These are phyloP conservation scores for Ogataea dorogensis DNA, from an alignment of 805 yeast genomes.

Conservation along the genomic window DNA sequence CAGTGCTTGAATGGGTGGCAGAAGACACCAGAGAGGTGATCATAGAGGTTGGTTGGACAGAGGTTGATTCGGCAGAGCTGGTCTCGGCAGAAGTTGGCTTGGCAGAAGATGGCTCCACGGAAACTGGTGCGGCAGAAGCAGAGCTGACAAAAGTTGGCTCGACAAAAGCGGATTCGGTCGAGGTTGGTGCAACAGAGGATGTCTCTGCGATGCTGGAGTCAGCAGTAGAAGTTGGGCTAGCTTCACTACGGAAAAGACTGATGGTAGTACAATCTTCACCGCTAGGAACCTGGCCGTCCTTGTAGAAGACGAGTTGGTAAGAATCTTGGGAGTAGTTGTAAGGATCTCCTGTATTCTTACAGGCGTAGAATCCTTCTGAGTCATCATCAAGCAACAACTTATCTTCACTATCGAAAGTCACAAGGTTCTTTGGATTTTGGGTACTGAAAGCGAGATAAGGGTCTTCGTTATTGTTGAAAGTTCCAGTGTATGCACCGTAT, in stretches of 20 bases:
- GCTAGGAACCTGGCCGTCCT: conserved; percentile 21
- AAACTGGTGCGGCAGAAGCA: too few species aligned
- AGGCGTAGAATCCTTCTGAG: conserved; percentile 38
- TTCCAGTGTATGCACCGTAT: conserved; percentile 2
- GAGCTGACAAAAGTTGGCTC: conserved; percentile 7
- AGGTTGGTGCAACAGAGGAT: too few species aligned
- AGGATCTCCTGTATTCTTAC: conserved; percentile 44
- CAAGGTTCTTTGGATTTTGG: conserved; percentile 3
- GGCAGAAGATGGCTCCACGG: too few species aligned
- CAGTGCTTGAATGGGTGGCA: too few species aligned
- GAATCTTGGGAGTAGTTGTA: conserved; percentile 36
- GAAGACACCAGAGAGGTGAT: too few species aligned
- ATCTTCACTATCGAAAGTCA: conserved; percentile 22
- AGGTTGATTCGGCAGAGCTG: conserved; percentile 6
- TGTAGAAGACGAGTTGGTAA: conserved; percentile 31
- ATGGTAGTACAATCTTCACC: too few species aligned
- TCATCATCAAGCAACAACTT: conserved; percentile 33
- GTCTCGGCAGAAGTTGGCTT: conserved; percentile 3
- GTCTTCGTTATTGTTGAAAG: conserved; percentile 1
- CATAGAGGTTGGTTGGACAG: too few species aligned
- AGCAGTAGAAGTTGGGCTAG: too few species aligned
- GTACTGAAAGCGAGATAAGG: conserved; percentile 12
- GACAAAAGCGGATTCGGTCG: too few species aligned
- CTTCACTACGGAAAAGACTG: too few species aligned
- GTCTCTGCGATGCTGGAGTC: neutral